phyloP scores from a whole-genome alignment of 257 asterid genomes.

The Salvia splendens region DNA sequence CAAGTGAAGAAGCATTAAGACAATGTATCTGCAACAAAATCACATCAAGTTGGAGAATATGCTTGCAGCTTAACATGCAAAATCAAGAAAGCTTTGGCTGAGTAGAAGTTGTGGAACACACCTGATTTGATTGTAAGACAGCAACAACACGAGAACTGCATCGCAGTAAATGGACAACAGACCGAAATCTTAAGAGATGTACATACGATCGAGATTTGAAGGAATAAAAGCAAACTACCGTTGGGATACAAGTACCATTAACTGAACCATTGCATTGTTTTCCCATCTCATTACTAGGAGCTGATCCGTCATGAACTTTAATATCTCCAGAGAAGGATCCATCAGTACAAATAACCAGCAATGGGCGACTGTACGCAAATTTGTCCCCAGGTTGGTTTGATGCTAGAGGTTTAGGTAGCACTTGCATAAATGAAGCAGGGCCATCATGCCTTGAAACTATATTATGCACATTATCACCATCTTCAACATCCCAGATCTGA shows the following conservation, averaged over 20 bases:
- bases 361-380: constrained; percentile 69
- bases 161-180: constrained; percentile 76
- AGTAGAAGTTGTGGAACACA: constrained; percentile 30
- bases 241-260: constrained; percentile 53
- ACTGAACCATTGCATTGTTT: constrained; percentile 48
- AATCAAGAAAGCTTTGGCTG: background rate
- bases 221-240: constrained; percentile 87
- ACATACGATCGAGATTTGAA: constrained; percentile 77
- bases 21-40: constrained; percentile 66
- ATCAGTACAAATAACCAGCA: constrained; percentile 77
- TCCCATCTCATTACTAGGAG: constrained; percentile 45
- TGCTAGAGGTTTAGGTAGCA: constrained; percentile 52
- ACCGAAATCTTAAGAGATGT: constrained; percentile 76
- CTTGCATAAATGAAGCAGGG: constrained; percentile 81
- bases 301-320: constrained; percentile 47
- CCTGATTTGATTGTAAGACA: constrained; percentile 89
- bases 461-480: constrained; percentile 67
- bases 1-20: constrained; percentile 75
- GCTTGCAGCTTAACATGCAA: constrained; percentile 21
- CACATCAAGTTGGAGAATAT: background rate
- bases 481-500: constrained; percentile 97
- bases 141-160: constrained; percentile 82
- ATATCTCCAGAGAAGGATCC: constrained; percentile 69
- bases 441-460: constrained; percentile 89
- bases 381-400: constrained; percentile 56